These are phyloP conservation scores for Cryptococcus wingfieldii DNA, from an alignment of 1,284 basidiomycete genomes.

Conservation along the genomic window DNA sequence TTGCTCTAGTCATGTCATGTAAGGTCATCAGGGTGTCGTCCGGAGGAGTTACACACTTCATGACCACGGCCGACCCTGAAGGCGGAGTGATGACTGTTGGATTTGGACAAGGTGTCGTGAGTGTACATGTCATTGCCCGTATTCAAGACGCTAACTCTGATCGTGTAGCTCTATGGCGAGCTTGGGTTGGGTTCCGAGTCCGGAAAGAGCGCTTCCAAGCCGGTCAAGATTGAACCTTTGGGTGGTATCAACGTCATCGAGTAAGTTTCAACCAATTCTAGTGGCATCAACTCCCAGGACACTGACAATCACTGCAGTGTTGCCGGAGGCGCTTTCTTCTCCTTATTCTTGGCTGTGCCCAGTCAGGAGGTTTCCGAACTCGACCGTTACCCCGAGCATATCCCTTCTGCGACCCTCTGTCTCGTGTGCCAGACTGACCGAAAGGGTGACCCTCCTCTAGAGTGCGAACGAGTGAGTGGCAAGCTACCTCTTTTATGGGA, in stretches of 20 bases:
- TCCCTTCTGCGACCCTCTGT: slow-evolving; percentile 67
- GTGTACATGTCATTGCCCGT: slow-evolving; percentile 13
- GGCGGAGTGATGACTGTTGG: slow-evolving; percentile 61
- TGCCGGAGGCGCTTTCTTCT: slow-evolving; percentile 78
- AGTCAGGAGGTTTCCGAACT: slow-evolving; percentile 66
- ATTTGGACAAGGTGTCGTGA: slow-evolving; percentile 50
- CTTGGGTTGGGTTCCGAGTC: slow-evolving; percentile 74
- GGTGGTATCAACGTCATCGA: slow-evolving; percentile 70
- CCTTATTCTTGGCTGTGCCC: slow-evolving; percentile 70
- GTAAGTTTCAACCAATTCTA: slow-evolving; percentile 50
- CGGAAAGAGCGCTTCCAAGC: slow-evolving; percentile 83
- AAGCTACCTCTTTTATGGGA: neutral
- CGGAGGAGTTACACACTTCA: slow-evolving; percentile 88
- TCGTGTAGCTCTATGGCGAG: slow-evolving; percentile 48
- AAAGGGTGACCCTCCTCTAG: slow-evolving; percentile 64
- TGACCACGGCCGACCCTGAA: slow-evolving; percentile 59
- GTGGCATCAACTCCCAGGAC: neutral
- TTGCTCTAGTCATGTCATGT: slow-evolving; percentile 57
- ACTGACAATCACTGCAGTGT: slow-evolving; percentile 54
- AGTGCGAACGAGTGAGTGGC: slow-evolving; percentile 74
- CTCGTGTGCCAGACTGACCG: slow-evolving; percentile 65
- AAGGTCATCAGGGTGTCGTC: slow-evolving; percentile 63
- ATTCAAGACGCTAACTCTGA: neutral
- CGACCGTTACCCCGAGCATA: slow-evolving; percentile 66
- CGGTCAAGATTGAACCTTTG: slow-evolving; percentile 66